Conservation (phyloP, 306 rosid species). For the Bauhinia variegata region DNA sequence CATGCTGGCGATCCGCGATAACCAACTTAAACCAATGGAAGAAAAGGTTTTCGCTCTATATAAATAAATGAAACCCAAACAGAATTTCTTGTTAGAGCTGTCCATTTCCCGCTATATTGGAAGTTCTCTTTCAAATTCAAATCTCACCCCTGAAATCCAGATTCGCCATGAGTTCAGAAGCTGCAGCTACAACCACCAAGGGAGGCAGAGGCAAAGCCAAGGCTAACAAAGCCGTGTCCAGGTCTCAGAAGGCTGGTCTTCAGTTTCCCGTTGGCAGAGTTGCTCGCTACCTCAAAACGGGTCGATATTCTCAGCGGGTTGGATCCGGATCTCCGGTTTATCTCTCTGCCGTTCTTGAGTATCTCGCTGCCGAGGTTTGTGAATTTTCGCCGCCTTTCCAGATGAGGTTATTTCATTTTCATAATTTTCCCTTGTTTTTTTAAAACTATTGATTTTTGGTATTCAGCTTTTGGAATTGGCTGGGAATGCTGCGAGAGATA, state of each 20-base stretch:
- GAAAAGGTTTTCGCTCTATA: slow-evolving; percentile 5
- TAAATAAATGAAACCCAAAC: background rate
- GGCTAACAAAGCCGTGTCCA: slow-evolving; percentile 58
- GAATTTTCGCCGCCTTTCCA: too few relatives aligned
- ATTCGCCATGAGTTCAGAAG: slow-evolving; percentile 40
- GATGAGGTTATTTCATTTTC: too few relatives aligned
- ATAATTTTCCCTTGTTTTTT: too few relatives aligned
- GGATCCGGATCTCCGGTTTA: slow-evolving; percentile 85
- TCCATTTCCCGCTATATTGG: too few relatives aligned
- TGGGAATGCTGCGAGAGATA: slow-evolving; percentile 69
- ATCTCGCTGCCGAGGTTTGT: slow-evolving; percentile 82
- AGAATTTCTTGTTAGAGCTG: accelerated
- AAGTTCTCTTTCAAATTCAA: background rate
- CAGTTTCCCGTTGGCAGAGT: slow-evolving; percentile 91
- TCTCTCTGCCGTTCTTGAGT: slow-evolving; percentile 86
- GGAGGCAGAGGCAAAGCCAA: slow-evolving; percentile 73
- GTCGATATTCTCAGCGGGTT: slow-evolving; percentile 73
- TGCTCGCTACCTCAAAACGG: slow-evolving; percentile 73
- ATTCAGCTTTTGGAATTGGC: slow-evolving; percentile 62
- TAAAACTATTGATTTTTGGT: background rate
- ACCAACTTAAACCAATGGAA: slow-evolving; percentile 34
- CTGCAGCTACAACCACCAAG: slow-evolving; percentile 23
- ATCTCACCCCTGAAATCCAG: background rate
- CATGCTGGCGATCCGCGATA: slow-evolving; percentile 65
- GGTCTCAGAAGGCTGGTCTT: slow-evolving; percentile 80